Percentiles rank a stretch among this genome's conserved stretches.
Conservation (phyloP, 1,284 basidiomycete species). For the Exsudoporus floridanus region DNA sequence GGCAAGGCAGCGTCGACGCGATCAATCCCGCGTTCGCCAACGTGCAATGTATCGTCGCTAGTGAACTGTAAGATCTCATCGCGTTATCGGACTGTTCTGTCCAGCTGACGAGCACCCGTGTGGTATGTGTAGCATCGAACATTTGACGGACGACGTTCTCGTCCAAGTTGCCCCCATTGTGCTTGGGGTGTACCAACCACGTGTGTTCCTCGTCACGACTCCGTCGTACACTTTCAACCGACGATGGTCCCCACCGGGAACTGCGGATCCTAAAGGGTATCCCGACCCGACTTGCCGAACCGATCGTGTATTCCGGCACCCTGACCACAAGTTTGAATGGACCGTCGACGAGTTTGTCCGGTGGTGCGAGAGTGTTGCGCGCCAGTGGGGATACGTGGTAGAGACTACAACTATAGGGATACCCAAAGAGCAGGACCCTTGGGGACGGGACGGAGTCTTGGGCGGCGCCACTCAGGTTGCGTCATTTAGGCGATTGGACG, state of each 20-base stretch:
- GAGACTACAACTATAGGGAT: constrained; percentile 56
- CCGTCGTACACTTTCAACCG: constrained; percentile 89
- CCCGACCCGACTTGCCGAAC: constrained; percentile 78
- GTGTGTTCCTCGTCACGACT: constrained; percentile 81
- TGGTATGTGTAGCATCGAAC: constrained; percentile 71
- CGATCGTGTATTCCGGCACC: constrained; percentile 70
- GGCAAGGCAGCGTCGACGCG: constrained; percentile 78
- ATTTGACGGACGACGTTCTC: constrained; percentile 72
- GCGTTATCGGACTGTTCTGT: not conserved
- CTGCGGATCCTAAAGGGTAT: constrained; percentile 53
- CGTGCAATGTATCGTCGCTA: constrained; percentile 81
- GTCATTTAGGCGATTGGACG: constrained; percentile 56
- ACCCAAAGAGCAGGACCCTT: constrained; percentile 59
- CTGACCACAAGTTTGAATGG: constrained; percentile 95
- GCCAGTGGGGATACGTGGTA: constrained; percentile 74
- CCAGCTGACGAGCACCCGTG: constrained; percentile 5
- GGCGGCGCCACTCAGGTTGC: constrained; percentile 76
- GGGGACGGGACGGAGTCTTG: constrained; percentile 61
- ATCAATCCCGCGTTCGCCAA: constrained; percentile 74
- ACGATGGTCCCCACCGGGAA: constrained; percentile 71
- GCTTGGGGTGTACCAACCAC: constrained; percentile 82
- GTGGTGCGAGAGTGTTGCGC: constrained; percentile 68
- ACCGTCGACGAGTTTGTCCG: constrained; percentile 73
- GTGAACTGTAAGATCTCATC: constrained; percentile 70
- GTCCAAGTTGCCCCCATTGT: constrained; percentile 77